A percentile compares a stretch with the other conserved stretches of the same genome.
These are phyloP conservation scores for Thymus quinquecostatus DNA, from an alignment of 257 asterid species.

Conservation along the genomic window DNA sequence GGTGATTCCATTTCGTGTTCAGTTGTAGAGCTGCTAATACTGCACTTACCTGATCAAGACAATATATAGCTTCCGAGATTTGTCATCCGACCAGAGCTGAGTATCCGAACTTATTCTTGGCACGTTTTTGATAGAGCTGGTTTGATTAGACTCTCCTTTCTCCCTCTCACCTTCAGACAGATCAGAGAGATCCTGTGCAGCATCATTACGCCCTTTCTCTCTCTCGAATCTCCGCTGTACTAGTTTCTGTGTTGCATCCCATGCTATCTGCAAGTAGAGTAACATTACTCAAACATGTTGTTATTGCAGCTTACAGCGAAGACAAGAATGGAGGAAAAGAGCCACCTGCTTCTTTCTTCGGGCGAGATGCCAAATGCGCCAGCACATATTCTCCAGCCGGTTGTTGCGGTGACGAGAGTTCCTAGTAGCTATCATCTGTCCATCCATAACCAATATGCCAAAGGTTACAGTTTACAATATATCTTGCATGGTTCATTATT, in stretches of 20 bases:
- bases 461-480: background rate
- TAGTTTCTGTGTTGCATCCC: slow-evolving; percentile 61
- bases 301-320: background rate
- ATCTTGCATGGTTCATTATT: background rate
- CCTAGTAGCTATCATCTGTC: slow-evolving; percentile 70
- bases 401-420: slow-evolving; percentile 55
- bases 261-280: slow-evolving; percentile 53
- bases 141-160: slow-evolving; percentile 40
- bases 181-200: slow-evolving; percentile 65
- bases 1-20: background rate
- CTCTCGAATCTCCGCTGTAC: slow-evolving; percentile 47
- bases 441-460: slow-evolving; percentile 25
- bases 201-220: slow-evolving; percentile 55
- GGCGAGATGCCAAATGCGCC: slow-evolving; percentile 85
- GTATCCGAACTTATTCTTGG: slow-evolving; percentile 52
- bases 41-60: slow-evolving; percentile 62
- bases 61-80: slow-evolving; percentile 56
- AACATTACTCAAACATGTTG: background rate
- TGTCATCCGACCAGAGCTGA: slow-evolving; percentile 51
- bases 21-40: background rate
- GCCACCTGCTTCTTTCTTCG: slow-evolving; percentile 72
- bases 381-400: slow-evolving; percentile 79
- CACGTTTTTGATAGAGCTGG: slow-evolving; percentile 36
- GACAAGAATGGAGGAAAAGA: background rate
- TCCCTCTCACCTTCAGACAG: slow-evolving; percentile 75